phyloP scores from a whole-genome alignment of 192 early-diverging fungal genomes.

The Borealophlyctis nickersoniae region DNA sequence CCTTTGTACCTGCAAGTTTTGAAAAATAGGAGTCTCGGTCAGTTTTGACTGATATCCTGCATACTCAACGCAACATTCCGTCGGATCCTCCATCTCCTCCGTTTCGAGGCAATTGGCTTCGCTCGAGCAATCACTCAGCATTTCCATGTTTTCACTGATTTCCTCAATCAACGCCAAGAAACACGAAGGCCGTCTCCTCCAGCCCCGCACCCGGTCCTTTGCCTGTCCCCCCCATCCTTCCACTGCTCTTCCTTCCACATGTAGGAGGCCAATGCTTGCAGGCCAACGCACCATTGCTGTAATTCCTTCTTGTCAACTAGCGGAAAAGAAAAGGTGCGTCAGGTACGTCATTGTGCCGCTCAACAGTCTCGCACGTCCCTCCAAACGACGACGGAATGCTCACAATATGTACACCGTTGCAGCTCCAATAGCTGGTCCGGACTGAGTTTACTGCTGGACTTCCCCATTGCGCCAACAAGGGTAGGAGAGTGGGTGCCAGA shows the following conservation, averaged over 20 bases:
- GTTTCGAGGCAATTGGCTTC: no score
- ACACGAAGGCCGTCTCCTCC: neutral
- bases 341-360: no score
- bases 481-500: no score
- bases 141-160: neutral
- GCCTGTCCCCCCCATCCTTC: no score
- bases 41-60: neutral
- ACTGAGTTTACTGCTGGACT: constrained; percentile 79
- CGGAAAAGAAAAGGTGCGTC: no score
- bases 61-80: neutral
- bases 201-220: no score
- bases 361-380: neutral
- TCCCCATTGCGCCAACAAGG: constrained; percentile 59
- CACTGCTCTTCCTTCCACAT: no score
- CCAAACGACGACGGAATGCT: constrained; percentile 24
- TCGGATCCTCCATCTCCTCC: neutral
- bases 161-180: neutral
- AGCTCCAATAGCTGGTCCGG: constrained; percentile 76
- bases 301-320: constrained; percentile 89
- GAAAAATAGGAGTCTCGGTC: neutral
- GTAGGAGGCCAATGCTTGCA: neutral
- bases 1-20: constrained; percentile 74
- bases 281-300: constrained; percentile 73
- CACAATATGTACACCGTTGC: constrained; percentile 79
- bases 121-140: neutral